Conservation (phyloP, 1,284 basidiomycete genomes). For the Sanghuangporus weigelae region DNA sequence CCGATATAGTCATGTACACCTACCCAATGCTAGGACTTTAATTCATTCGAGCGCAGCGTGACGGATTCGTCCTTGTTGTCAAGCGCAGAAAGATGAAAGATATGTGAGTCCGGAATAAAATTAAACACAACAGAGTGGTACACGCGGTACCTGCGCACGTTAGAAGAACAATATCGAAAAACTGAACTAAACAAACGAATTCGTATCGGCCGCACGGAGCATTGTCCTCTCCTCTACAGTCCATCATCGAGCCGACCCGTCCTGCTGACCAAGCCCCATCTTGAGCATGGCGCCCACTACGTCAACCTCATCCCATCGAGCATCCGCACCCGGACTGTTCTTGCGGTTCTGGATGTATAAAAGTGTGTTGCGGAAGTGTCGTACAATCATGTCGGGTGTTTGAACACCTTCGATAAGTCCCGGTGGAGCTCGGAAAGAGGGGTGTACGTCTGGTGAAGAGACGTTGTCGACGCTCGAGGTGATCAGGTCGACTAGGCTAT, state of each 20-base stretch:
- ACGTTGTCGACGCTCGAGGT: conserved; percentile 87
- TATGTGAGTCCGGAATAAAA: conserved; percentile 2
- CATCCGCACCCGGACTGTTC: conserved; percentile 43
- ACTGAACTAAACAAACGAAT: conserved; percentile 1
- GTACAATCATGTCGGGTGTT: conserved; percentile 84
- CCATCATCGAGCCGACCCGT: conserved; percentile 24
- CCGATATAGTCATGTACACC: not conserved
- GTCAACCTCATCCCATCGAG: conserved; percentile 81
- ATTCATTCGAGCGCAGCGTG: not conserved
- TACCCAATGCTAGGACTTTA: not conserved
- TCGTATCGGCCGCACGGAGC: not conserved
- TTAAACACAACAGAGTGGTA: conserved; percentile 6
- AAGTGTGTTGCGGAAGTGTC: conserved; percentile 91
- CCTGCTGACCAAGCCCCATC: conserved; percentile 62
- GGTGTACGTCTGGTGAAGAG: conserved; percentile 78
- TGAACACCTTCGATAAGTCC: conserved; percentile 88
- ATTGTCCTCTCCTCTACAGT: not conserved
- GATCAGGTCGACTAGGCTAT: conserved; percentile 89
- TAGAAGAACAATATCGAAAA: conserved; percentile 4
- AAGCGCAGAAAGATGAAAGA: not conserved
- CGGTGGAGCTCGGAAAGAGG: conserved; percentile 71
- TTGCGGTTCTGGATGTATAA: conserved; percentile 79
- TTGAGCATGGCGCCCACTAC: conserved; percentile 81
- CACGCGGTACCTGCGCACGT: not conserved
- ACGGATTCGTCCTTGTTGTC: not conserved